Evolutionary conservation across 2,329 filamentous ascomycete genomes (phyloP).

Genomic region (Scedosporium dehoogii): DNA sequence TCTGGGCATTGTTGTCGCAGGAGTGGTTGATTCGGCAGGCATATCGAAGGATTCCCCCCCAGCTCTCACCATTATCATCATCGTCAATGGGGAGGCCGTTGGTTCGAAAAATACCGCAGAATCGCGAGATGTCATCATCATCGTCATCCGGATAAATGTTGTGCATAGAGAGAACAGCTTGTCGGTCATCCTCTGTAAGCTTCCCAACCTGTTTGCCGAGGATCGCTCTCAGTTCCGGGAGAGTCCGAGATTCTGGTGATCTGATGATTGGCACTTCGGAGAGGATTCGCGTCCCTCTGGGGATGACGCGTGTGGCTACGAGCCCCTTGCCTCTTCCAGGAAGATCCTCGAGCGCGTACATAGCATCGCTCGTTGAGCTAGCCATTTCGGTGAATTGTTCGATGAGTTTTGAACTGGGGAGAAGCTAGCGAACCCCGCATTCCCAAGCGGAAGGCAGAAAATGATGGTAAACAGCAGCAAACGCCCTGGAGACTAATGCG

Average conservation of each 20-base stretch:
- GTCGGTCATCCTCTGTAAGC: neutral
- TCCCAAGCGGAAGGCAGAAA: too few relatives aligned
- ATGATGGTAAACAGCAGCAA: too few relatives aligned
- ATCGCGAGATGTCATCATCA: neutral
- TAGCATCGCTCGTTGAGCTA: neutral
- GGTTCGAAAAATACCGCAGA: neutral
- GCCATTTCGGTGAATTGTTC: neutral
- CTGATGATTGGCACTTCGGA: constrained; percentile 9
- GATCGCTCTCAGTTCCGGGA: neutral
- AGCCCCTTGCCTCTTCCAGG: constrained; percentile 11
- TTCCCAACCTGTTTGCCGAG: neutral
- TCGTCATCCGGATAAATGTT: neutral
- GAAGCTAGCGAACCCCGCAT: too few relatives aligned
- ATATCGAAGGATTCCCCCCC: constrained; percentile 13
- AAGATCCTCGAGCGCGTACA: constrained; percentile 4
- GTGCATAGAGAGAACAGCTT: neutral
- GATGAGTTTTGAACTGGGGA: too few relatives aligned
- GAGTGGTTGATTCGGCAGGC: constrained; percentile 19
- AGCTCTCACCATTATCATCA: constrained; percentile 9
- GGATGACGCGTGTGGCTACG: constrained; percentile 8
- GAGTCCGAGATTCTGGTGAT: neutral
- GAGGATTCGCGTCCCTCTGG: constrained; percentile 11
- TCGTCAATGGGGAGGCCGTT: neutral
- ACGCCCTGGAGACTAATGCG: too few relatives aligned
- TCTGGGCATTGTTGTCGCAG: constrained; percentile 16